Evolutionary conservation across 352 stramenopile species (phyloP), one percentile per base, ranked within the genome.

Genomic region (Phytophthora citricola): DNA sequence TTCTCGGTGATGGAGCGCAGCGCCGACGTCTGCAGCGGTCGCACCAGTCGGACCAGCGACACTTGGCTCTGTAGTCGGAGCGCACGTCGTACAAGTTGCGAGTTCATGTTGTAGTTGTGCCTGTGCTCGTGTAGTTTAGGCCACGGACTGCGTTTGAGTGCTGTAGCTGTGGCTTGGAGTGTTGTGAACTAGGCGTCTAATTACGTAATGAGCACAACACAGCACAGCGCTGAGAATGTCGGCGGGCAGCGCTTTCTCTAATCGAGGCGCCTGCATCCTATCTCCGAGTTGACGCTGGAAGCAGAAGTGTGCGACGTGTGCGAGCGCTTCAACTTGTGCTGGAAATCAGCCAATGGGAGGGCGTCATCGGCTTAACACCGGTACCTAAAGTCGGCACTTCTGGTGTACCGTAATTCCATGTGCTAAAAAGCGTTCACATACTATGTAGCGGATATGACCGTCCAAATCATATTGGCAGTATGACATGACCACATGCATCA

Each of bases 1-100:
- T 66, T 73, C 52, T 66, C 60, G 41, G 58, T 66, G 41, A 66
- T 66, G 22, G 48, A 14, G 29, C 20, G 38, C 40, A 46, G 39
- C 11, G 58, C 48, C 24, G 49, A 66, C n/a, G 58, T 66, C 40
- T 66, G 58, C 29, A 66, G 58, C 14, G 39, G 40, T 2, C 47
- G 38, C 9, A 14, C 48, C 20, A 52, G 26, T 38, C 48, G 27
- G 5, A 5, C 39, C 3, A 59, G 36, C 3, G 38, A 15, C 47
- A 59, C 38, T 20, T 59, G 57, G 57, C 27, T 65, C 38, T 50
- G 46, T 38, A 65, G 46, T 50, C 20, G 27, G 31, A 53, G 9
- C 2, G 15, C 40, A 17, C 48, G 31, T n/a, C 22, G 58, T 31
- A 66, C 27, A 4, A 66, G 40, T 24, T 52, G 53, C 4, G 53